Percentiles rank a stretch among this genome's conserved stretches.
phyloP scores from a whole-genome alignment of 805 yeast genomes.

The Saccharomycopsis oosterbeekiorum region DNA sequence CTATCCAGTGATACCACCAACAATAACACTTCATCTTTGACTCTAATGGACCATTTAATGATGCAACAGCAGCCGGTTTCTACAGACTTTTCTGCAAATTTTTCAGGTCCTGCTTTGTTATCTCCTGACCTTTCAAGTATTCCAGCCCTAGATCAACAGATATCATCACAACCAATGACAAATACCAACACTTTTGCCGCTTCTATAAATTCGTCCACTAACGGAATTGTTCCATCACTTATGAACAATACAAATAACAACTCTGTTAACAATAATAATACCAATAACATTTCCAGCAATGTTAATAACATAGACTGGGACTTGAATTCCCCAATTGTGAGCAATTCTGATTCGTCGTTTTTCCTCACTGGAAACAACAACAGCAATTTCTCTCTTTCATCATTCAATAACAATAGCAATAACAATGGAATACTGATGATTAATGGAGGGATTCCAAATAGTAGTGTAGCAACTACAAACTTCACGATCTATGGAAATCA shows the following conservation, averaged over 20 bases:
- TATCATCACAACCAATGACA: not conserved
- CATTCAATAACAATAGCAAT: slow-evolving; percentile 2
- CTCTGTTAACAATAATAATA: not conserved
- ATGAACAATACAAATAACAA: not conserved
- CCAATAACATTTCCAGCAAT: too few species aligned
- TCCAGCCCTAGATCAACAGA: not conserved
- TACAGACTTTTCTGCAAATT: not conserved
- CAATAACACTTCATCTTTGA: not conserved
- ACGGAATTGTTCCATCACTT: not conserved
- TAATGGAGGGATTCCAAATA: slow-evolving; percentile 1
- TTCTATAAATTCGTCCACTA: not conserved
- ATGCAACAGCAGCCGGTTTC: not conserved
- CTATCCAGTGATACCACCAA: not conserved
- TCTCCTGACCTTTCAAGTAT: not conserved
- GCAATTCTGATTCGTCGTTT: not conserved
- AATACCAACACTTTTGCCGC: not conserved
- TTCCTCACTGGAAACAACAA: not conserved
- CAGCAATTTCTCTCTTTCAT: not conserved
- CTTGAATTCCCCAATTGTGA: slow-evolving; percentile 4
- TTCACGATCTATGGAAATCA: not conserved
- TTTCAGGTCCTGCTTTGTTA: not conserved
- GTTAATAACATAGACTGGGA: slow-evolving; percentile 17
- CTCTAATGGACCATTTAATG: not conserved
- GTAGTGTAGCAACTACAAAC: slow-evolving; percentile 5
- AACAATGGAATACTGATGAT: not conserved